Percentiles rank a stretch among this genome's conserved stretches.
Conservation (phyloP, 345 rosid genomes). For the Isatis tinctoria region DNA sequence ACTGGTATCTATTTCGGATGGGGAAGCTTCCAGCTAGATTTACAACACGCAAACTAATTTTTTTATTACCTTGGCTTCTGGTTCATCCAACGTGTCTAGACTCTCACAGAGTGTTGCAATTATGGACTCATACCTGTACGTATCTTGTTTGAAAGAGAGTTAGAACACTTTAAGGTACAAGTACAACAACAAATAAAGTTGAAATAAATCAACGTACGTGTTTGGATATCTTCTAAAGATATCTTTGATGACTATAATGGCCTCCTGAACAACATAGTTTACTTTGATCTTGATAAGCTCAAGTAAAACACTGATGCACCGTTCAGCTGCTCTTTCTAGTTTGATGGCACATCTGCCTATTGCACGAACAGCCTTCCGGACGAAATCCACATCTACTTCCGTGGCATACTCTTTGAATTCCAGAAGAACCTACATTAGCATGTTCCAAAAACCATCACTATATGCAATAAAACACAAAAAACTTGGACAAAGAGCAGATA, state of each 20-base stretch:
- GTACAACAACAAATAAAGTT: conserved; percentile 1
- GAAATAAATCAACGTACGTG: conserved; percentile 48
- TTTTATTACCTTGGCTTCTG: conserved; percentile 83
- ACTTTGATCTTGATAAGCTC: conserved; percentile 98
- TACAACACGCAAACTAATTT: background rate
- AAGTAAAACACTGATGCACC: conserved; percentile 93
- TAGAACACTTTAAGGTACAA: background rate
- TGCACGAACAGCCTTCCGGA: conserved; percentile 93
- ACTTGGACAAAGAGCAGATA: background rate
- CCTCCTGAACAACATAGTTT: conserved; percentile 98
- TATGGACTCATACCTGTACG: conserved; percentile 81
- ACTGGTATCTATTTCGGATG: conserved; percentile 52
- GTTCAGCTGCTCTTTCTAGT: conserved; percentile 95
- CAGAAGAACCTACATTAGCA: conserved; percentile 62
- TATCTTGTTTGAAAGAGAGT: conserved; percentile 37
- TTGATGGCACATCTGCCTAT: conserved; percentile 97
- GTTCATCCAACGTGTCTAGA: conserved; percentile 91
- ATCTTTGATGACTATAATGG: conserved; percentile 95
- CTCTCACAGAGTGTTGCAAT: conserved; percentile 94
- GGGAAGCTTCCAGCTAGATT: background rate
- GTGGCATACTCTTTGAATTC: conserved; percentile 99
- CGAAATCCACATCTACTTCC: conserved; percentile 98
- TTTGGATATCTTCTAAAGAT: conserved; percentile 98
- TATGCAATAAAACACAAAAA: background rate
- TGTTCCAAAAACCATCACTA: conserved; percentile 22